Percentiles rank a stretch among this genome's conserved stretches.
Conservation (phyloP, 305 asterid genomes). For the Fraxinus sp. region DNA sequence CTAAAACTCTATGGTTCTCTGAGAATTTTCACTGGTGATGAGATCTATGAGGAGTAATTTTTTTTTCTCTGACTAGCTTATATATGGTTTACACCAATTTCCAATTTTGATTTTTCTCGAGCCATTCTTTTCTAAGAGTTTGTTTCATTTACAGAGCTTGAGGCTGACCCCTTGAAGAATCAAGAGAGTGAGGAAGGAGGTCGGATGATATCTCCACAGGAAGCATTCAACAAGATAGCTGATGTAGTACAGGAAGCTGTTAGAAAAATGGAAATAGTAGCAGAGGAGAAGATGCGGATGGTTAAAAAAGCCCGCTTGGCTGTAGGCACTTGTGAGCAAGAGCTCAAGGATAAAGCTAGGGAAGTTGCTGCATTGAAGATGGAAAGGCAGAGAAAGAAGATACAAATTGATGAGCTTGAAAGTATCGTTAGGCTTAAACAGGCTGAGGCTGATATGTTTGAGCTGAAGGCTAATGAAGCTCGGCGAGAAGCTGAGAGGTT, state of each 20-base stretch:
- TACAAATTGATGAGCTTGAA: not conserved
- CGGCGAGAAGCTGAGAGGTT: not conserved
- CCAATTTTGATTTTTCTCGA: slow-evolving; percentile 1
- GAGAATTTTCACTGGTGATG: not conserved
- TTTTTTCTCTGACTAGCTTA: not conserved
- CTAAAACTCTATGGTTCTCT: not conserved
- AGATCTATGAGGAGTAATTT: not conserved
- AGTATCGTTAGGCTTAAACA: not conserved
- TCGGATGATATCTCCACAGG: slow-evolving; percentile 71
- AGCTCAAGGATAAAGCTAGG: slow-evolving; percentile 79
- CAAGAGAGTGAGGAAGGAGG: slow-evolving; percentile 67
- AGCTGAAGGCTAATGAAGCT: slow-evolving; percentile 56
- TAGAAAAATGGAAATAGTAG: slow-evolving; percentile 81
- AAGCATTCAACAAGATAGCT: slow-evolving; percentile 82
- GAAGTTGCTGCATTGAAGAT: slow-evolving; percentile 67
- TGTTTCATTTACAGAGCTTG: slow-evolving; percentile 51
- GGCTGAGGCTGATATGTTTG: not conserved
- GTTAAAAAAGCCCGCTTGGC: slow-evolving; percentile 76
- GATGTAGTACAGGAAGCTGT: slow-evolving; percentile 94
- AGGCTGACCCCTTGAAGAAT: slow-evolving; percentile 54
- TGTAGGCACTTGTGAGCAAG: slow-evolving; percentile 80
- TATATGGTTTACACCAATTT: not conserved
- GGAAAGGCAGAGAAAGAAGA: slow-evolving; percentile 53
- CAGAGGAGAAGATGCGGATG: slow-evolving; percentile 80
- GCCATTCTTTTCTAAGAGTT: not conserved